These are phyloP conservation scores for Cicer judaicum DNA, from an alignment of 306 rosid genomes.

Conservation along the genomic window DNA sequence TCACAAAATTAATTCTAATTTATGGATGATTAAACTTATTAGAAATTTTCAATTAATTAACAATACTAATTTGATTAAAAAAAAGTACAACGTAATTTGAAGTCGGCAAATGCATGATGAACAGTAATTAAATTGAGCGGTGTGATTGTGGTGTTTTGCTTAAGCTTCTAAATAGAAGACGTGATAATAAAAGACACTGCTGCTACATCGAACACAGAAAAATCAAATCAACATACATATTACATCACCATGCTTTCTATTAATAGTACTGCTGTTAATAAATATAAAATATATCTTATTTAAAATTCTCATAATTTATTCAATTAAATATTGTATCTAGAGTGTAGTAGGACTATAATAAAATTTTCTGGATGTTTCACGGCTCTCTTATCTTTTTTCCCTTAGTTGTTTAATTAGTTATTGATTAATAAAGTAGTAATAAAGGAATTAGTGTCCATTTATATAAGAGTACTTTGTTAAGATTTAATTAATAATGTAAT, in stretches of 20 bases:
- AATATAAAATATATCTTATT: background rate
- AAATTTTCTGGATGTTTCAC: background rate
- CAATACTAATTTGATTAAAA: too few relatives aligned
- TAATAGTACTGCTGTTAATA: background rate
- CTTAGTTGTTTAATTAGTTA: too few relatives aligned
- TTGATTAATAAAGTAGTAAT: background rate
- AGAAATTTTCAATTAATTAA: too few relatives aligned
- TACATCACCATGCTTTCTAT: background rate
- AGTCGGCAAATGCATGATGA: background rate
- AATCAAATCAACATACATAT: background rate
- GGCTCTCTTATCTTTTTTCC: background rate
- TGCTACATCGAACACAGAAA: slow-evolving; percentile 3
- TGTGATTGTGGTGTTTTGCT: background rate
- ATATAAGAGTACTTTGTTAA: background rate
- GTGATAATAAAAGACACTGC: slow-evolving; percentile 9
- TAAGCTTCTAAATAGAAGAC: background rate
- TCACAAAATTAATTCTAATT: too few relatives aligned
- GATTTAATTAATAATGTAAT: background rate
- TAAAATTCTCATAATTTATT: background rate
- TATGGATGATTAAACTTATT: too few relatives aligned
- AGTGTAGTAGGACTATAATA: too few relatives aligned
- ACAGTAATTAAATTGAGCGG: background rate
- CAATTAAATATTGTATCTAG: too few relatives aligned
- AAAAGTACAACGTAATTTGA: background rate
- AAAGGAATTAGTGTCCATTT: background rate